Evolutionary conservation across 495 filamentous ascomycete genomes (phyloP), one percentile per base, ranked within the genome.

Genomic region (Mytilinidion resinicola): DNA sequence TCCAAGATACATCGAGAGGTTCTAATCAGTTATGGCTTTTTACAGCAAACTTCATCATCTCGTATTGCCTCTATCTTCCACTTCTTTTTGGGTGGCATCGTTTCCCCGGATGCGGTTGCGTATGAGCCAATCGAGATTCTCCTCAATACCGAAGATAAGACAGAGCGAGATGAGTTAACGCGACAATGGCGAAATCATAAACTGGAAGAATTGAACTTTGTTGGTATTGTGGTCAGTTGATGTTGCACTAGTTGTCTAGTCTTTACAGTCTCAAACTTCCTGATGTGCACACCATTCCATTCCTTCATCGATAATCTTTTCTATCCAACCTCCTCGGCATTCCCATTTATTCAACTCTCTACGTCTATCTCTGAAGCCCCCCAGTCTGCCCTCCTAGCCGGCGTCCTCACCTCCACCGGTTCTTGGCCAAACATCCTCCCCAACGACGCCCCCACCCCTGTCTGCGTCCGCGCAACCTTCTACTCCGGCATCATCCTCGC

Each of bases 361-460:
- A 46, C 25, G 3, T 11, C 7, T 39, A 17, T 35, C 38, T 33
- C 48, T 17, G 42, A 59, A 47, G 17, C 17, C 36, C 2, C 12
- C 9, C 30, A 62, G 66, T 37, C 65, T 17, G 64, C 63, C 20
- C 64, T 71, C 15, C 53, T 71, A 0, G 57, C 64, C 12, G 64
- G 60, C 14, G 56, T 60, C 34, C 50, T 67, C 11, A 69, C 68
- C 30, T 64, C 64, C 7, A 71, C 68, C 12, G 67, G 64, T 11
- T 67, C 64, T 20, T 71, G 69, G 67, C 67, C 69, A 3, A 53
- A 41, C 41, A 53, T 71, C 58, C 55, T 67, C 4, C 51, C 59
- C 15, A 55, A 59, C 41, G 67, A 55, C 42, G 12, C 9, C 5
- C 36, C 37, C 37, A 19, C 25, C 6, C 62, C 69, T 12, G 69